Conservation (phyloP, 1,284 basidiomycete species). For the Pyrrhoderma noxium region DNA sequence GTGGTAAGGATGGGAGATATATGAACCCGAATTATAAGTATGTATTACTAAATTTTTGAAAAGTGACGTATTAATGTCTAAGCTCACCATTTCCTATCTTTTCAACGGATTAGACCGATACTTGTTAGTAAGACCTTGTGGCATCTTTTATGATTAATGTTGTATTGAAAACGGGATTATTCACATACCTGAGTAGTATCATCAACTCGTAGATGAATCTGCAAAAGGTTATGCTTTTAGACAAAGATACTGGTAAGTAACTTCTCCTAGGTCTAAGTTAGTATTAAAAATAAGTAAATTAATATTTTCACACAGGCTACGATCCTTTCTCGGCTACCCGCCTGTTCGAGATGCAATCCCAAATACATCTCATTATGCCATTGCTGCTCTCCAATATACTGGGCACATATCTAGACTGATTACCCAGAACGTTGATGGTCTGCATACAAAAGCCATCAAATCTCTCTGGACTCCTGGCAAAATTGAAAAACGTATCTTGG, state of each 20-base stretch:
- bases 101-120: constrained; percentile 22
- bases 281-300: no score
- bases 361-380: constrained; percentile 81
- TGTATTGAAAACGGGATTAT: no score
- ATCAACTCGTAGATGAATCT: constrained; percentile 71
- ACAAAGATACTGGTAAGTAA: constrained; percentile 64
- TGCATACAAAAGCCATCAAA: constrained; percentile 70
- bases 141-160: not conserved
- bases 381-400: constrained; percentile 75
- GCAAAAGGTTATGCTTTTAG: constrained; percentile 61
- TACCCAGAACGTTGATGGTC: constrained; percentile 90
- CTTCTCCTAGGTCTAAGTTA: not conserved
- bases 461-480: constrained; percentile 31
- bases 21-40: constrained; percentile 90
- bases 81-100: constrained; percentile 48
- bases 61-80: not conserved
- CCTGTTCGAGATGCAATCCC: constrained; percentile 73
- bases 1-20: constrained; percentile 77
- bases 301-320: constrained; percentile 51
- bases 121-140: constrained; percentile 1
- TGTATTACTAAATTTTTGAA: constrained; percentile 23
- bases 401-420: constrained; percentile 60
- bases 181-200: no score
- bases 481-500: constrained; percentile 52
- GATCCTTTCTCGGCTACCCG: constrained; percentile 79